Evolutionary conservation across 352 stramenopile species (phyloP).

Genomic region (Lagenidium sp.): DNA sequence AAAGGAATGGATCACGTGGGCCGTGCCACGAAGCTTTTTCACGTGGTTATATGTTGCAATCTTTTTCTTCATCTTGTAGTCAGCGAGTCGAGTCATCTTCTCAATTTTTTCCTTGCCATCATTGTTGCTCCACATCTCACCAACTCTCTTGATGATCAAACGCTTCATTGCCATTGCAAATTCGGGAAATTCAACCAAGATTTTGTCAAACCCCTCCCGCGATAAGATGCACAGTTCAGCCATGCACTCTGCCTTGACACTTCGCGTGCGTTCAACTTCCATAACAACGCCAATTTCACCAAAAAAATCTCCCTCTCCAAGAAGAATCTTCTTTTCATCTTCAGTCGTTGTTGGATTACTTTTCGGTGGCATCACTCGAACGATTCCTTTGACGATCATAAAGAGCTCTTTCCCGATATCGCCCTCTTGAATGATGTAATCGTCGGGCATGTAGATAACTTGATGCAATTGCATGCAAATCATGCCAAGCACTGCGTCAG

Average conservation of each 20-base stretch:
- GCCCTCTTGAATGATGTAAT: slow-evolving; percentile 52
- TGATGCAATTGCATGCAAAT: slow-evolving; percentile 63
- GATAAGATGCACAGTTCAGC: slow-evolving; percentile 52
- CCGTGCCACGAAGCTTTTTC: slow-evolving; percentile 8
- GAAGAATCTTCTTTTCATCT: slow-evolving; percentile 31
- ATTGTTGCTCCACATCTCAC: slow-evolving; percentile 40
- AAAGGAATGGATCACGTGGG: slow-evolving; percentile 10
- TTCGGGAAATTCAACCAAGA: slow-evolving; percentile 58
- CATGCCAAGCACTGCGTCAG: slow-evolving; percentile 48
- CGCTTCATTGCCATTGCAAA: slow-evolving; percentile 66
- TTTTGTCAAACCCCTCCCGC: slow-evolving; percentile 58
- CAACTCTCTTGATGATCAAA: slow-evolving; percentile 58
- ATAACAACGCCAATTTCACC: slow-evolving; percentile 59
- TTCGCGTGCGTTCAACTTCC: slow-evolving; percentile 54
- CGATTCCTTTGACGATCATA: slow-evolving; percentile 66
- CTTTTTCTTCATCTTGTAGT: slow-evolving; percentile 56
- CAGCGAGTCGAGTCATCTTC: slow-evolving; percentile 53
- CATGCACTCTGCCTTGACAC: slow-evolving; percentile 54
- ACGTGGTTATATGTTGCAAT: slow-evolving; percentile 17
- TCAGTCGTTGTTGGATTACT: slow-evolving; percentile 7
- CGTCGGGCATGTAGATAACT: slow-evolving; percentile 58
- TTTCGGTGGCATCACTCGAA: slow-evolving; percentile 40
- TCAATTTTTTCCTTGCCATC: slow-evolving; percentile 33
- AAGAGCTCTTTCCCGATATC: slow-evolving; percentile 64
- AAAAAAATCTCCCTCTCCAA: slow-evolving; percentile 59